Conservation (phyloP, 345 rosid genomes). For the Camelina neglecta region DNA sequence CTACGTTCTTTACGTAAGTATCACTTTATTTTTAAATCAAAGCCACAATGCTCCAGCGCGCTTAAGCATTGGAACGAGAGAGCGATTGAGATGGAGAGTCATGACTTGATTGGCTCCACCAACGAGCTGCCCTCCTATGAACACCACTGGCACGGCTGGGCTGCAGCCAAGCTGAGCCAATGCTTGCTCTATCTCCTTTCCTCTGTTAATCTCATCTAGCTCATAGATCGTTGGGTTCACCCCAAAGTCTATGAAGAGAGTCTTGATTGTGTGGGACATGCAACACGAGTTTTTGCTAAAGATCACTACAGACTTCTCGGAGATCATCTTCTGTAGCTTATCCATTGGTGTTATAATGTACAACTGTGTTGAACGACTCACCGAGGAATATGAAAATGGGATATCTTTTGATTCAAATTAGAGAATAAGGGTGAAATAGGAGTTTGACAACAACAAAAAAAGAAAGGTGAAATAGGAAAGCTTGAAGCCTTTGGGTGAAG, state of each 20-base stretch:
- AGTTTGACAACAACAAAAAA: too few species aligned
- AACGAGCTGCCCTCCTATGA: conserved; percentile 74
- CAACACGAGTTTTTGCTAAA: conserved; percentile 74
- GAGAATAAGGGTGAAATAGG: background rate
- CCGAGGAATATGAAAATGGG: background rate
- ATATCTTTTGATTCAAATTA: background rate
- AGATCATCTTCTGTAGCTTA: conserved; percentile 52
- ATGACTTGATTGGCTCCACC: conserved; percentile 81
- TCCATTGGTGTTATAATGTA: conserved; percentile 51
- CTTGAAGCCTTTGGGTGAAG: background rate
- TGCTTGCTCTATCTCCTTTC: conserved; percentile 75
- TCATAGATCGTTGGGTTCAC: conserved; percentile 69
- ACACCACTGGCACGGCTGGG: conserved; percentile 67
- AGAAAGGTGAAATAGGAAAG: background rate
- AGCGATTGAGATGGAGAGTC: conserved; percentile 74
- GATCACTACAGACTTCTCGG: conserved; percentile 79
- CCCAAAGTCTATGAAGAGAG: conserved; percentile 67
- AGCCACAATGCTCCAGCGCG: conserved; percentile 74
- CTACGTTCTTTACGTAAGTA: background rate
- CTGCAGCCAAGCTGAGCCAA: conserved; percentile 64
- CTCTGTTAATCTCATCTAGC: conserved; percentile 62
- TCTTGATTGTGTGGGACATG: conserved; percentile 74
- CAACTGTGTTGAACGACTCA: background rate
- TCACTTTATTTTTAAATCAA: conserved; percentile 32
- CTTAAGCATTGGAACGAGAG: conserved; percentile 70